Evolutionary conservation across 495 filamentous ascomycete genomes (phyloP).

Genomic region (Xylaria venustula): DNA sequence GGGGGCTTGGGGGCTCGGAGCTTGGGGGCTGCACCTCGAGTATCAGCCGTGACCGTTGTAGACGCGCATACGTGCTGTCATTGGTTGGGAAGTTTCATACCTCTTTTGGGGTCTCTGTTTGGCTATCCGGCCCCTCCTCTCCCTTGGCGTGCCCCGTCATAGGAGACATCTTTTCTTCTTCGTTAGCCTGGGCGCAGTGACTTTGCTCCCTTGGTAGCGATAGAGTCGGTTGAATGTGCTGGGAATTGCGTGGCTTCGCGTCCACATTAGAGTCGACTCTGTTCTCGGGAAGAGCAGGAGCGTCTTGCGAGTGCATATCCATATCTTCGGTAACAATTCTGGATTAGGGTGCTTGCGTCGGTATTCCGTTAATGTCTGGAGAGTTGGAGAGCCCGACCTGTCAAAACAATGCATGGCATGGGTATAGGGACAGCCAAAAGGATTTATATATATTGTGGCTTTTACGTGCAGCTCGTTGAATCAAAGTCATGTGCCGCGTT

Average conservation of each 20-base stretch:
- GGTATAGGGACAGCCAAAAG: not conserved
- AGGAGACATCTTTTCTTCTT: not conserved
- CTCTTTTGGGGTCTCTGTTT: not conserved
- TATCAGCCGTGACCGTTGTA: not conserved
- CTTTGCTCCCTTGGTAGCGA: not conserved
- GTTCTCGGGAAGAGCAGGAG: not conserved
- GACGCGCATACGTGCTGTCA: not conserved
- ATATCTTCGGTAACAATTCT: not conserved
- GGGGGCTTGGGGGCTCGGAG: not conserved
- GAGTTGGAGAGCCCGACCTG: not conserved
- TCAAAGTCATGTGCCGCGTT: conserved; percentile 3
- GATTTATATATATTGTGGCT: conserved; percentile 1
- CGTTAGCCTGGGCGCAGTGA: not conserved
- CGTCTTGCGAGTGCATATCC: not conserved
- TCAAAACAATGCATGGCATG: not conserved
- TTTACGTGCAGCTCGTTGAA: conserved; percentile 10
- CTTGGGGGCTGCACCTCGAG: not conserved
- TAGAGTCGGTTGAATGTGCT: not conserved
- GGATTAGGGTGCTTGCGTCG: not conserved
- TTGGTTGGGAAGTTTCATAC: not conserved
- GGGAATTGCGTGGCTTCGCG: not conserved
- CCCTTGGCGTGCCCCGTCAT: not conserved
- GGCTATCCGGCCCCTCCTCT: not conserved
- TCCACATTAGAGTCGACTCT: not conserved
- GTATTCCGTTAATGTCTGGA: not conserved